Conservation (phyloP, 495 filamentous ascomycete genomes). For the Podospora pseudopauciseta region DNA sequence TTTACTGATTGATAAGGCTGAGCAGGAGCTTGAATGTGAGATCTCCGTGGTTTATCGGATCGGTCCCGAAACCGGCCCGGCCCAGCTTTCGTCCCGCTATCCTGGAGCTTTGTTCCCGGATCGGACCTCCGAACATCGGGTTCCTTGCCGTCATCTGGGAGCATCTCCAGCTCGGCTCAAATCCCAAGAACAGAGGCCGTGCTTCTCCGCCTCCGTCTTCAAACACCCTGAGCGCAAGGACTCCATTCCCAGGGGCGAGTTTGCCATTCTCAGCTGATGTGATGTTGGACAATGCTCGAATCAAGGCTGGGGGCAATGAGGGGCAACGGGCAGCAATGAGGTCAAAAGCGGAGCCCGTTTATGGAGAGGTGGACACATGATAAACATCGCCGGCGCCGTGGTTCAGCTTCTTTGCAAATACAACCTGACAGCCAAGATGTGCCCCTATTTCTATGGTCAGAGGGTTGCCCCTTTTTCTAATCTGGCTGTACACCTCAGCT, state of each 20-base stretch:
- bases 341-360: conserved; percentile 10
- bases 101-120: conserved; percentile 12
- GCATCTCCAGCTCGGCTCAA: neutral
- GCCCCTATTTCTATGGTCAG: neutral
- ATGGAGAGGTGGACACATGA: neutral
- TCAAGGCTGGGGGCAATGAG: conserved; percentile 3
- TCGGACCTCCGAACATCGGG: conserved; percentile 9
- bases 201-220: neutral
- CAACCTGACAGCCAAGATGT: neutral
- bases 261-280: neutral
- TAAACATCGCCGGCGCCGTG: neutral
- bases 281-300: neutral
- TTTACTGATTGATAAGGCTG: neutral
- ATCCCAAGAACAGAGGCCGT: neutral
- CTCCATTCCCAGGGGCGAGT: neutral
- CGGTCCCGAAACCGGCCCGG: conserved; percentile 16
- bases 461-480: neutral
- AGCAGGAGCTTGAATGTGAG: neutral
- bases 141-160: neutral
- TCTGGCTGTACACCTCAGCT: neutral
- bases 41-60: neutral
- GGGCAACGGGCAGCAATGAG: neutral
- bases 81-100: neutral
- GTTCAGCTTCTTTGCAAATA: neutral
- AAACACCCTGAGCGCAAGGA: neutral